These are phyloP conservation scores for Debaryomyces fabryi DNA, from an alignment of 1,139 yeast genomes.

Conservation along the genomic window DNA sequence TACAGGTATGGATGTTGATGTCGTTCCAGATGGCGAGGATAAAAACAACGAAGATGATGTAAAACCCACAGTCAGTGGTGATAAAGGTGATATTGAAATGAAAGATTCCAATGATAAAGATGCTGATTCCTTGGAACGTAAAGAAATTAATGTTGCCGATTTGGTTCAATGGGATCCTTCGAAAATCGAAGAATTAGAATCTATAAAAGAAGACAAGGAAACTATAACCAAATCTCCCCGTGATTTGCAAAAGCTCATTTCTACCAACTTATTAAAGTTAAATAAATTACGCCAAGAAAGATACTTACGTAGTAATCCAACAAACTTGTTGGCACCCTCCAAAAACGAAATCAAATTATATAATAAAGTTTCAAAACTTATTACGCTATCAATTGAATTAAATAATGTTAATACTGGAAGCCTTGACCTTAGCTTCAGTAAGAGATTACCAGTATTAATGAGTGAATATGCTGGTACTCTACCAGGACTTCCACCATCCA, in stretches of 20 bases:
- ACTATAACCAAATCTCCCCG: conserved; percentile 29
- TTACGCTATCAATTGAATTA: conserved; percentile 33
- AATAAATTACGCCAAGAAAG: conserved; percentile 67
- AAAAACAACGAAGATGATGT: conserved; percentile 9
- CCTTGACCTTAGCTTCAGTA: conserved; percentile 39
- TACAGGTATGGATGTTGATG: conserved; percentile 4
- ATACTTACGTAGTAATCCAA: conserved; percentile 36
- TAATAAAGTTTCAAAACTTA: conserved; percentile 46
- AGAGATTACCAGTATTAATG: conserved; percentile 67
- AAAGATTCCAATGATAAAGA: conserved; percentile 14
- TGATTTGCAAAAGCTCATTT: conserved; percentile 54
- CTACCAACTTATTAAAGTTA: conserved; percentile 56
- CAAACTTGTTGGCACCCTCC: conserved; percentile 32
- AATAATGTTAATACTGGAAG: conserved; percentile 30
- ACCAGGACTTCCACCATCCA: conserved; percentile 56
- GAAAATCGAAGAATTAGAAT: conserved; percentile 27
- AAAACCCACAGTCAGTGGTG: conserved; percentile 5
- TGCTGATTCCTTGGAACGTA: conserved; percentile 16
- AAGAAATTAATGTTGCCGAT: conserved; percentile 34
- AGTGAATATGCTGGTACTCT: conserved; percentile 78
- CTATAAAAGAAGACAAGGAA: conserved; percentile 30
- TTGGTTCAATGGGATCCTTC: conserved; percentile 44
- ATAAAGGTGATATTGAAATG: conserved; percentile 10
- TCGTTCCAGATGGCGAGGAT: conserved; percentile 13
- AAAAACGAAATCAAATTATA: conserved; percentile 32